Percentiles rank a stretch among this genome's conserved stretches.
Evolutionary conservation across 345 rosid species (phyloP).

Genomic region (Eucalyptus sideroxylon): DNA sequence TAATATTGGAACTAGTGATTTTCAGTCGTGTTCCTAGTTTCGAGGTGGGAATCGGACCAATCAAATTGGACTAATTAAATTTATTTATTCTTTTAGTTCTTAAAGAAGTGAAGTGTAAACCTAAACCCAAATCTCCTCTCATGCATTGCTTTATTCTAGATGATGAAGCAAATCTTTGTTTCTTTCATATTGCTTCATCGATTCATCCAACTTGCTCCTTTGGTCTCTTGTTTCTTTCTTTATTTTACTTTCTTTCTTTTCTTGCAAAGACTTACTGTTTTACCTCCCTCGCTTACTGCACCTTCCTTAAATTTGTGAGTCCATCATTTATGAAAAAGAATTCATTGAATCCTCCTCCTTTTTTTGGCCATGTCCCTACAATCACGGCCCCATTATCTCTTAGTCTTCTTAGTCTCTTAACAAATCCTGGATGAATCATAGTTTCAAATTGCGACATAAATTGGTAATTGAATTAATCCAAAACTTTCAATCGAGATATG

Average conservation of each 20-base stretch:
- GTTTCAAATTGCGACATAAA: not conserved
- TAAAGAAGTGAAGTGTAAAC: no score
- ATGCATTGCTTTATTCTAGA: no score
- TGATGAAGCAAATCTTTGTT: no score
- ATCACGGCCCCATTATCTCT: not conserved
- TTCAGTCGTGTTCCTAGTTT: not conserved
- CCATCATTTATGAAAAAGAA: not conserved
- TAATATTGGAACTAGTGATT: not conserved
- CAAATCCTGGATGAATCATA: not conserved
- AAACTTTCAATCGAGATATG: not conserved
- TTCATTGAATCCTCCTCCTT: not conserved
- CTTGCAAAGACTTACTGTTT: not conserved
- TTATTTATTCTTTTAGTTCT: no score
- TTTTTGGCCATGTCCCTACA: not conserved
- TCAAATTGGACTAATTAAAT: no score
- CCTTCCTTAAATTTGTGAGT: not conserved
- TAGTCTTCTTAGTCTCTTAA: not conserved
- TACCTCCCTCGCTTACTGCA: not conserved
- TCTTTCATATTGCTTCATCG: no score
- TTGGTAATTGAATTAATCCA: not conserved
- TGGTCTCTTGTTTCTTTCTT: no score
- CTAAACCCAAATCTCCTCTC: no score
- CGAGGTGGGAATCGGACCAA: fast-evolving
- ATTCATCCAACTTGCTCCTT: no score
- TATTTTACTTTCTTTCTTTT: not conserved